Evolutionary conservation across 257 asterid species (phyloP), one percentile per base, ranked within the genome.

Genomic region (Solanum pennellii): DNA sequence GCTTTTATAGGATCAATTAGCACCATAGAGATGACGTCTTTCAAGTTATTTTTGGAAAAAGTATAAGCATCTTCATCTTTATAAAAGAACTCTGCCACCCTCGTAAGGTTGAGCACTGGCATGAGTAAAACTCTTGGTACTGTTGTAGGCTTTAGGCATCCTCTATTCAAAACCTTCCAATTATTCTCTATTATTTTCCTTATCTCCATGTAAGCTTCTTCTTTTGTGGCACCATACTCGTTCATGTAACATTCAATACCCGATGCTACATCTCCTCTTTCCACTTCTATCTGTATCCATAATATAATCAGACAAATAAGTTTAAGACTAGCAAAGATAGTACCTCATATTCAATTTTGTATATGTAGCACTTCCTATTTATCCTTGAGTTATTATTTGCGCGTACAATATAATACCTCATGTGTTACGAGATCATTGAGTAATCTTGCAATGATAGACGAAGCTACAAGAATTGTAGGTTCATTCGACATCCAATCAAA

Each of bases 401-500:
- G 4, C 6, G 3, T 39, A 39, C 33, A 21, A 23, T 11, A 35
- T 49, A 49, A 15, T 42, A 42, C 60, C 83, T 76, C 83, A 41
- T 76, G 83, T 12, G 83, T 42, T 42, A 79, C 90, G 47, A 87
- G 90, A 52, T 92, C 92, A 62, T 92, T 91, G 74, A 60, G 79
- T 71, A 92, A 52, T 86, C 94, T 89, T 7, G 59, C 31, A 82
- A 91, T 89, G 14, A 77, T 9, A 20, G 88, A 27, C 3, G 91
- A 31, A 35, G 92, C 87, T 2, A 73, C 59, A 10, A 90, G 85
- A 7, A 88, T 80, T 3, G 56, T n/a, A 1, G 94, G 92, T 13
- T 88, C 87, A 15, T n/a, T 69, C 1, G 89, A 47, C 13, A 86
- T 82, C 93, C 94, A 91, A 12, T 89, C 88, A 42, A 91, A 88